Conservation (phyloP, 208 protist genomes). For the Leishmania mexicana region DNA sequence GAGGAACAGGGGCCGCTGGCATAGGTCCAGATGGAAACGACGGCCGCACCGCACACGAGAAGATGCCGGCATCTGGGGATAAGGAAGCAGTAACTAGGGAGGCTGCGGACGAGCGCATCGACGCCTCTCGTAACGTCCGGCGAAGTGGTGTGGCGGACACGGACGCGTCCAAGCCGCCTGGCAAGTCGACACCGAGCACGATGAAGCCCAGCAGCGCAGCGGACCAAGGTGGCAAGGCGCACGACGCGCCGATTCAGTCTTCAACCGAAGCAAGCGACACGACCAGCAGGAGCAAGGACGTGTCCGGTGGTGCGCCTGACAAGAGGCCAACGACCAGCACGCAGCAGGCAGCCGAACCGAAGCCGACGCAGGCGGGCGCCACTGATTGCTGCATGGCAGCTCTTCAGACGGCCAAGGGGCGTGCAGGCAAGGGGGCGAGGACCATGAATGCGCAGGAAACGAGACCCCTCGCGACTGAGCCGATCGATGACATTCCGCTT, state of each 20-base stretch:
- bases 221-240: not conserved
- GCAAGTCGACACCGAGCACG: not conserved
- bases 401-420: not conserved
- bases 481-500: conserved; percentile 31
- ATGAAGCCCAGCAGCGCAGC: not conserved
- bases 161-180: not conserved
- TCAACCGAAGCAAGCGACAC: not conserved
- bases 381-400: not conserved
- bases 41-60: not conserved
- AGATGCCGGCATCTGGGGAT: conserved; percentile 5
- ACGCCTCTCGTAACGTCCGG: not conserved
- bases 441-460: not conserved
- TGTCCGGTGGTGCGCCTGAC: not conserved
- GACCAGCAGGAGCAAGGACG: not conserved
- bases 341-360: not conserved
- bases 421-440: not conserved
- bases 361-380: not conserved
- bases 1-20: conserved; percentile 14
- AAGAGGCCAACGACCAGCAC: not conserved
- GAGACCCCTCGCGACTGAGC: conserved; percentile 2
- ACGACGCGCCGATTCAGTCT: not conserved
- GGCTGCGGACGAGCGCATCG: not conserved
- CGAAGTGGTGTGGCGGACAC: not conserved
- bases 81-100: not conserved
- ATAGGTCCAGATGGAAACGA: conserved; percentile 22